Percentiles rank a stretch among this genome's conserved stretches.
Conservation (phyloP, 2,329 filamentous ascomycete genomes). For the Dactylellina sp. region DNA sequence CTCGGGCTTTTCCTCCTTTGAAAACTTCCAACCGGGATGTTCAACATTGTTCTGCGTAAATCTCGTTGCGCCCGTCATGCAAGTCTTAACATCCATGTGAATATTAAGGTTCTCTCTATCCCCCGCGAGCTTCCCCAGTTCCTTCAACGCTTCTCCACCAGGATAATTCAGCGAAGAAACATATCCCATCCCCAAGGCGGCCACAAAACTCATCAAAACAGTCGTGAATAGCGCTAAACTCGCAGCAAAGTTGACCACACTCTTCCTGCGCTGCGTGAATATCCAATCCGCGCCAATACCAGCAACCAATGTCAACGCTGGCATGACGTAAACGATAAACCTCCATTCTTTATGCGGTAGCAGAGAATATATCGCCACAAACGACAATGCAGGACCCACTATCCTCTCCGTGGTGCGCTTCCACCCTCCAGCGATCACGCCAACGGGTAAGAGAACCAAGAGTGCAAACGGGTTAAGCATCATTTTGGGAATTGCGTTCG, state of each 20-base stretch:
- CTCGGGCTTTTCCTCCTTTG: conserved; percentile 72
- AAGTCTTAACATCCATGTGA: conserved; percentile 75
- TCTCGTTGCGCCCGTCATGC: conserved; percentile 78
- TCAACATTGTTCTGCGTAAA: conserved; percentile 69
- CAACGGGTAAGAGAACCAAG: conserved; percentile 69
- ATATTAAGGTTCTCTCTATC: conserved; percentile 68
- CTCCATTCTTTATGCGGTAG: conserved; percentile 97
- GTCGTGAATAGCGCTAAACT: conserved; percentile 72
- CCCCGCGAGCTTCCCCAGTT: conserved; percentile 42
- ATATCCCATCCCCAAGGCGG: conserved; percentile 76
- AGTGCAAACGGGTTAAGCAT: conserved; percentile 79
- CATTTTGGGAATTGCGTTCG: conserved; percentile 81
- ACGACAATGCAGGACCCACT: conserved; percentile 76
- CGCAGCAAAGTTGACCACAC: conserved; percentile 67
- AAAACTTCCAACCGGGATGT: conserved; percentile 64
- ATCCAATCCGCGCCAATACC: conserved; percentile 79
- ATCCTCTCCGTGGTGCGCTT: conserved; percentile 66
- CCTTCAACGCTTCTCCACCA: conserved; percentile 79
- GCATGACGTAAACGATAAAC: conserved; percentile 90
- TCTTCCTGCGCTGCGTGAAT: conserved; percentile 36
- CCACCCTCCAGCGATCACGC: conserved; percentile 64
- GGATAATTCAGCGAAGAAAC: conserved; percentile 93
- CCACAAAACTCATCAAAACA: conserved; percentile 64
- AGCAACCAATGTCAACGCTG: conserved; percentile 80
- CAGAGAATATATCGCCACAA: conserved; percentile 82